Conservation (phyloP, 2,329 filamentous ascomycete genomes). For the Colletotrichum phormii region DNA sequence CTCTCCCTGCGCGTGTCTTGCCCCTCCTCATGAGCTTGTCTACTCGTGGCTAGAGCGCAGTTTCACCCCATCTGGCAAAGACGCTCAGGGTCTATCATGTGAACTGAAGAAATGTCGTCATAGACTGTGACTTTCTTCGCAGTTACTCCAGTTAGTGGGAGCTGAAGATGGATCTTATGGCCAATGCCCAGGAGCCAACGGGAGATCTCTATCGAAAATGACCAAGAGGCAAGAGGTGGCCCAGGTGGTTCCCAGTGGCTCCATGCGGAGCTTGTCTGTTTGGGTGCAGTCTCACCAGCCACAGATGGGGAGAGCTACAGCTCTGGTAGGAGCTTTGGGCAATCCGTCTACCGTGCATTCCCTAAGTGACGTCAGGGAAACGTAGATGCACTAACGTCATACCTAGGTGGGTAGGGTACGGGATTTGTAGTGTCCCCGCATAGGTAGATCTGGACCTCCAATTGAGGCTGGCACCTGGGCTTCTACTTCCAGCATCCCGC, state of each 20-base stretch:
- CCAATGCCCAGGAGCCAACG: slow-evolving; percentile 5
- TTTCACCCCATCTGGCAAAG: slow-evolving; percentile 35
- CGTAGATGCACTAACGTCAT: slow-evolving; percentile 29
- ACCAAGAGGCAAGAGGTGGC: slow-evolving; percentile 6
- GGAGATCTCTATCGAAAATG: slow-evolving; percentile 22
- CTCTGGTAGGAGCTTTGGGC: slow-evolving; percentile 4
- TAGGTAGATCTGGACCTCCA: background rate
- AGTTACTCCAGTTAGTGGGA: slow-evolving; percentile 5
- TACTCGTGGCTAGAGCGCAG: slow-evolving; percentile 29
- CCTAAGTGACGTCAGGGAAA: slow-evolving; percentile 18
- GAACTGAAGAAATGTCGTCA: slow-evolving; percentile 36
- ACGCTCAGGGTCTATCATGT: slow-evolving; percentile 37
- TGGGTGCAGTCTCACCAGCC: slow-evolving; percentile 27
- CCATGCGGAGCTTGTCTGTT: slow-evolving; percentile 17
- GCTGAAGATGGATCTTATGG: slow-evolving; percentile 6
- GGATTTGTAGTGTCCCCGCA: background rate
- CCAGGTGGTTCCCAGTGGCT: slow-evolving; percentile 8
- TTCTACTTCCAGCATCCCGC: background rate
- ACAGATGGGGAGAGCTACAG: slow-evolving; percentile 22
- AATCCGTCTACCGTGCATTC: background rate
- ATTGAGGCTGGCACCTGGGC: slow-evolving; percentile 2
- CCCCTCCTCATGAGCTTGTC: slow-evolving; percentile 16
- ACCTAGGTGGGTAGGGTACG: background rate
- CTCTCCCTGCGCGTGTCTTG: slow-evolving; percentile 26
- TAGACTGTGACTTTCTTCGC: slow-evolving; percentile 21